Base-by-base conservation (phyloP, 768 basidiomycete genomes). In the Auricularia sp. region DNA sequence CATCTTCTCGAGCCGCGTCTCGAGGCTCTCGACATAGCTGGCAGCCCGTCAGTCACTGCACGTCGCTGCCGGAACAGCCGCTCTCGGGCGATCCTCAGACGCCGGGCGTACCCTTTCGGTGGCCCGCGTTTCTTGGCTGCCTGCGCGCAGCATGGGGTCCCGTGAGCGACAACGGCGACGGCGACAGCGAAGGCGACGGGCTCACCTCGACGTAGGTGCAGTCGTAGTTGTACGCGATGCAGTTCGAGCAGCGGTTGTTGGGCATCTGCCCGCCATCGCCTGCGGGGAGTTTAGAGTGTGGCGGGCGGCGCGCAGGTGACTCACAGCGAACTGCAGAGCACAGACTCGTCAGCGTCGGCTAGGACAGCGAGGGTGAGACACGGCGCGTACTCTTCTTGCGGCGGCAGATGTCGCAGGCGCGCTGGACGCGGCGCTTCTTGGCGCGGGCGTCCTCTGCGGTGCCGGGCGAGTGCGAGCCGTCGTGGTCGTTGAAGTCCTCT, bases 401-500 rank as follows among this genome's bases (percentile, higher is more conserved):
- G 44, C 92, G 79, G 71, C 92, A 94, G 0, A 86, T 82, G 70
- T 93, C 91, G 71, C 92, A 94, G 6, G 90, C 90, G 35, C 90
- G 76, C 74, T 90, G 88, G 36, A 91, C 81, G 67, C 85, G 80
- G 45, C 89, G 76, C 72, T 89, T 90, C 79, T 92, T 91, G 21
- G 74, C 73, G 21, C 76, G 77, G 3, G 77, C 21, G 18, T 24
- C 18, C 36, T 63, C 51, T 24, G 62, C 39, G 54, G n/a, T 62
- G 64, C 44, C n/a, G 54, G 59, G 47, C 54, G 33, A 21, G 65
- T 66, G 14, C 47, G 44, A 5, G 62, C 61, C 58, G 58, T 64
- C 33, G 13, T 44, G 21, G 59, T 65, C 64, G 36, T 66, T 66
- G 54, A 45, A 68, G 29, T 68, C 68, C 16, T 68, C 68, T 18